Base-by-base conservation (phyloP, 345 rosid species). In the Pistacia atlantica region DNA sequence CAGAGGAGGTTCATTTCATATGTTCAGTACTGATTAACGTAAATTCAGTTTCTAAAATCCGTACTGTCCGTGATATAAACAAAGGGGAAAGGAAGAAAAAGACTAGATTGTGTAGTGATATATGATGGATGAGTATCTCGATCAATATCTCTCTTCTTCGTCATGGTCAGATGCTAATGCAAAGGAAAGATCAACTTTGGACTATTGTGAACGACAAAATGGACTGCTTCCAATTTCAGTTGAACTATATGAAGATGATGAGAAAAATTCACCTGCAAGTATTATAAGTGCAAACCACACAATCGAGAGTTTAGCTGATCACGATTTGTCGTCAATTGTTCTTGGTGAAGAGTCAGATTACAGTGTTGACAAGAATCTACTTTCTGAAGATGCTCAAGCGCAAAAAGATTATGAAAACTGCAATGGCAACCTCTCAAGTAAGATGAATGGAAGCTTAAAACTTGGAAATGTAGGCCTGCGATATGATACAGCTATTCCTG, bases 51-150 rank as follows among this genome's bases (percentile, higher is more conserved):
- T 66, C 54, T 18, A 4, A 67, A 42, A 25, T 18, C 20, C 20
- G 5, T 12, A 5, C 17, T 1, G 69, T 49, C 37, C 35, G n/a
- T 22, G 57, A 67, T n/a, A 48, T 6, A 62, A 16, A 18, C 31
- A 35, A 4, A 7, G 46, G 62, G 33, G 8, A 42, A 42, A 7
- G 8, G 8, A 7, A 42, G 4, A 2, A 20, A 10, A 16, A 20
- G 52, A 72, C 37, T 60, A 46, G 14, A 3, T 33, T 45, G 9
- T 16, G 13, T 9, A 38, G 65, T 18, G 16, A 59, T 42, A 54
- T 25, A 49, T 67, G 17, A 87, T 87, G 90, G 90, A 85, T 75
- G 85, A 81, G 55, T 84, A 77, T 69, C 72, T 83, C 28, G 83
- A 81, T 69, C 85, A 60, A 42, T 65, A 71, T 35, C 69, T 81